Percentiles rank a stretch among this genome's conserved stretches.
These are phyloP conservation scores for Fusarium keratoplasticum DNA, from an alignment of 2,329 filamentous ascomycete species.

Conservation along the genomic window DNA sequence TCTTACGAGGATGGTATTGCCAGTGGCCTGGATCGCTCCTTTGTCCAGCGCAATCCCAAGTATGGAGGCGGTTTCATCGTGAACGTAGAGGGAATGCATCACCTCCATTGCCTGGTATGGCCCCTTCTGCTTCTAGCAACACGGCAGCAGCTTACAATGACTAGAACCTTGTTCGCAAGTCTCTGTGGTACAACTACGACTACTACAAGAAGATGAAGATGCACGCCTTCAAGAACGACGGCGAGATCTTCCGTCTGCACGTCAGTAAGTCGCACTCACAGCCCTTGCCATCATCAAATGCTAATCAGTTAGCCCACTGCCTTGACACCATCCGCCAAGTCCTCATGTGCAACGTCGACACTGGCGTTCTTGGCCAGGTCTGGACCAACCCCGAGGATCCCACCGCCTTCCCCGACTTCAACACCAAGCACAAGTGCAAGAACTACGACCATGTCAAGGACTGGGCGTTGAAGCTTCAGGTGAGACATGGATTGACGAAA, in stretches of 20 bases:
- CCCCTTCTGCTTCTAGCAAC: fast-evolving
- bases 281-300: fast-evolving
- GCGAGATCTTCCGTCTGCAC: conserved; percentile 65
- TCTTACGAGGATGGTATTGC: conserved; percentile 59
- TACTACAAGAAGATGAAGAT: conserved; percentile 64
- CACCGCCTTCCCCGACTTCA: conserved; percentile 70
- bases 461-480: conserved; percentile 67
- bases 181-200: conserved; percentile 69
- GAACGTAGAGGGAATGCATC: conserved; percentile 68
- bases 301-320: conserved; percentile 57
- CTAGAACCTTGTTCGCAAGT: conserved; percentile 68
- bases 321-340: conserved; percentile 71
- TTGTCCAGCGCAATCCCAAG: conserved; percentile 65
- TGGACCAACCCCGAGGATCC: conserved; percentile 63
- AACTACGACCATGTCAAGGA: conserved; percentile 64
- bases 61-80: conserved; percentile 70
- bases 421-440: conserved; percentile 68
- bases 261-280: conserved; percentile 58
- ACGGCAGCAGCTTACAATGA: not conserved
- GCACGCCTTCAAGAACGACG: conserved; percentile 67
- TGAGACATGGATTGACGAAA: conserved; percentile 12
- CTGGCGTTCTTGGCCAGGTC: conserved; percentile 70
- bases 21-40: conserved; percentile 63
- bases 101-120: conserved; percentile 67
- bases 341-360: conserved; percentile 72